Base-by-base conservation (phyloP, 495 filamentous ascomycete species). In the Neurospora africana region DNA sequence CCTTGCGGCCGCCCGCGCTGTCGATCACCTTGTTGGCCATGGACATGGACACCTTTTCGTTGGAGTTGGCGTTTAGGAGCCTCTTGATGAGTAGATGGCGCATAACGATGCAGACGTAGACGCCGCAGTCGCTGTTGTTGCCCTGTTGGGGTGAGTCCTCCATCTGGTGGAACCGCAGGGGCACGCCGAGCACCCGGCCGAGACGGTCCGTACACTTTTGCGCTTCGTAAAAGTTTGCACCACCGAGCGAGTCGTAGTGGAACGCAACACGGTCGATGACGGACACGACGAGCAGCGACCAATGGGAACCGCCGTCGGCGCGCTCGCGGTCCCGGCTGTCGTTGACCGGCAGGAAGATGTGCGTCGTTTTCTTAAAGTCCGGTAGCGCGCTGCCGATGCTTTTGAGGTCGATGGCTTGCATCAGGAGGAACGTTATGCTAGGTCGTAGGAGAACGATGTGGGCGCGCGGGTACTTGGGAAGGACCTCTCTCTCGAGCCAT, bases 331-430 rank as follows among this genome's bases (percentile, higher is more conserved):
- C 91, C 11, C 87, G 87, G 76, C 88, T 91, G 82, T 99, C 95
- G 80, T 98, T 99, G 72, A 99, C 90, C 11, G 96, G 96, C 19
- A 98, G 89, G 83, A 99, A 99, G 79, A 98, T 93, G 81, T 99
- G 96, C 3, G 94, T 95, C 23, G 93, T 91, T 21, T 86, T 86
- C 68, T 81, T 78, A 83, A 99, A 96, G 79, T 96, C 85, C 4
- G 92, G 92, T 13, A 94, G 86, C n/a, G 91, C 92, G 19, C 86
- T 81, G 74, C 85, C 86, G n/a, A 97, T 89, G 33, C 87, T 89
- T 61, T 89, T 85, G 2, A 93, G 89, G 72, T 98, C 90, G 68
- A 86, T 85, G 0, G 93, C 93, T 78, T 92, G 91, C 81, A 95
- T 91, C 37, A 98, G 87, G 82, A 99, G 90, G 82, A 97, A 96